A percentile compares a stretch with the other conserved stretches of the same genome.
phyloP scores from a whole-genome alignment of 129 eudicot genomes.

The Smallanthus sonchifolius region DNA sequence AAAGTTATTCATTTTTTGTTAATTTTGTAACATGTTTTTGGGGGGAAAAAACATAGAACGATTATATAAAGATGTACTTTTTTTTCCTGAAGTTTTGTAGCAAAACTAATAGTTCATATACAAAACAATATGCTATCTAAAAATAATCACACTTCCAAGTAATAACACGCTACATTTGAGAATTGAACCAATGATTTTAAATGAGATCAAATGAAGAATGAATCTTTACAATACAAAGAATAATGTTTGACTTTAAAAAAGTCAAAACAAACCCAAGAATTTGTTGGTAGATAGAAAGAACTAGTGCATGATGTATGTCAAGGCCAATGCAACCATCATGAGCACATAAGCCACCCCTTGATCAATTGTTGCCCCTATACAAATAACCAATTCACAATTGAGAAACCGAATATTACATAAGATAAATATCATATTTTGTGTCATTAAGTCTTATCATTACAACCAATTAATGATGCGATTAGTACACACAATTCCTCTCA shows the following conservation, averaged over 20 bases:
- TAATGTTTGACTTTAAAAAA: conserved; percentile 11
- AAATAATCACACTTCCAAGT: neutral
- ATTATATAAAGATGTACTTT: too few species aligned
- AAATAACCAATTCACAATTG: neutral
- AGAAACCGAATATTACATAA: neutral
- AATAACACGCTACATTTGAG: neutral
- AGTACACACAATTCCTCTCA: neutral
- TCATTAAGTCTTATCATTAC: neutral
- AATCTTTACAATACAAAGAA: conserved; percentile 27
- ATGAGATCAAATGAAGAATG: neutral
- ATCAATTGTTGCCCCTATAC: conserved; percentile 34
- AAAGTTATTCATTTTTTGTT: too few species aligned
- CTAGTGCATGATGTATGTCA: conserved; percentile 38
- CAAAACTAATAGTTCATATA: neutral
- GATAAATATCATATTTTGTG: neutral
- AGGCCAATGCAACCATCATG: conserved; percentile 40
- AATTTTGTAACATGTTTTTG: too few species aligned
- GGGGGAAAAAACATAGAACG: too few species aligned
- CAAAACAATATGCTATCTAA: neutral
- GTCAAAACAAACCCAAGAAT: conserved; percentile 19
- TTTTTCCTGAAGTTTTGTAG: too few species aligned
- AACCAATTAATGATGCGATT: neutral
- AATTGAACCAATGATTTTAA: neutral
- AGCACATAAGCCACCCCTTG: conserved; percentile 42
- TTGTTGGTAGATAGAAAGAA: conserved; percentile 1